phyloP scores from a whole-genome alignment of 208 protist genomes.

The Leishmania guyanensis region DNA sequence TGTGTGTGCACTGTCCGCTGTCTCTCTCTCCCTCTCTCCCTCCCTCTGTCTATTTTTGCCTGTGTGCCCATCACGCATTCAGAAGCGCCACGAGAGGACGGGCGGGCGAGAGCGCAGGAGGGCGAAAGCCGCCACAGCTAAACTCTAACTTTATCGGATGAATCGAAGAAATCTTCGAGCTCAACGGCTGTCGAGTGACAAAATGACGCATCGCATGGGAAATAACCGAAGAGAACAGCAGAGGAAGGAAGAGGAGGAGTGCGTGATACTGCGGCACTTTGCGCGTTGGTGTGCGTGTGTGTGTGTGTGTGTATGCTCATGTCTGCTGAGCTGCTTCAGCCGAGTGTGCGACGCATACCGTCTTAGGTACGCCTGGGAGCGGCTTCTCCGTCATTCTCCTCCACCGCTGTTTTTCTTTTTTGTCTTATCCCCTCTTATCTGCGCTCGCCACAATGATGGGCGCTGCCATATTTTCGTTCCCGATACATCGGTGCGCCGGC shows the following conservation, averaged over 20 bases:
- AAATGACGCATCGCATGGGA: neutral
- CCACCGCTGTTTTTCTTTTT: too few relatives aligned
- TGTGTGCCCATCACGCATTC: neutral
- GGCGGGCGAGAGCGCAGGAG: neutral
- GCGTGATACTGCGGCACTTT: too few relatives aligned
- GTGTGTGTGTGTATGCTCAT: neutral
- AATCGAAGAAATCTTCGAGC: neutral
- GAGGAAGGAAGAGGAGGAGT: too few relatives aligned
- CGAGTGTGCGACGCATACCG: neutral
- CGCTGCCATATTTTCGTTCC: neutral
- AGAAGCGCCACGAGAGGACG: neutral
- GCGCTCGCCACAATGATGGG: neutral
- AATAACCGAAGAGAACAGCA: too few relatives aligned
- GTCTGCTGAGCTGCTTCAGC: neutral
- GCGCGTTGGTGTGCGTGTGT: neutral
- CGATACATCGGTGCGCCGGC: neutral
- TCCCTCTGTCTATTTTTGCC: neutral
- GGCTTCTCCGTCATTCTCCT: neutral
- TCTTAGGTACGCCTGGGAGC: neutral
- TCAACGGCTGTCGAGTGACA: neutral
- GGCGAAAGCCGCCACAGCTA: too few relatives aligned
- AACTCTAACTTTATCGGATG: neutral
- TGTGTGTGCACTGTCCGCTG: neutral
- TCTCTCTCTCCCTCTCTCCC: neutral
- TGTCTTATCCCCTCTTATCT: neutral